Base-by-base conservation (phyloP, 192 early-diverging fungal species). In the Lunasporangiospora selenospora region DNA sequence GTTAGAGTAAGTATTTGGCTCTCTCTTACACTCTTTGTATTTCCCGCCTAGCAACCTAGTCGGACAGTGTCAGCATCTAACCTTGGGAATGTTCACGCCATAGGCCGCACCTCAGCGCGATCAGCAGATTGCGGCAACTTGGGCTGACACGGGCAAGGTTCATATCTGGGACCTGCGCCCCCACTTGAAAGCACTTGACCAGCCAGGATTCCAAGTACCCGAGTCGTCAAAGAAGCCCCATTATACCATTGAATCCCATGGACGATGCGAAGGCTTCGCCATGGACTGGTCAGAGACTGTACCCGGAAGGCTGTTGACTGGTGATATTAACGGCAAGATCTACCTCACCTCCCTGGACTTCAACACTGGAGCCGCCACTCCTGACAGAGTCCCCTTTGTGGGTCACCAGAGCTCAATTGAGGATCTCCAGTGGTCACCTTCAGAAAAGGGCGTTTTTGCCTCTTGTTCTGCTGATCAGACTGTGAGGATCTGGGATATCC, bases 351-450 rank as follows among this genome's bases (percentile, higher is more conserved):
- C 84, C 6, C 51, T 89, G 58, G 80, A 92, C 47, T 69, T 77
- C 62, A 55, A 83, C 57, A 84, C 71, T 9, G 69, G 69, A 16
- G 80, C 85, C 18, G 92, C 92, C 61, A 86, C 82, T 5, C 87
- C 95, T 5, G 93, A 95, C 46, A 66, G 82, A 40, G 78, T 77
- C 13, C 81, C 93, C 7, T 98, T 93, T 79, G 75, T 73, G 33
- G 97, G 93, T 38, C 96, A 99, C 73, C 84, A 77, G 34, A 86
- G 84, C 6, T 94, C 90, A 16, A 89, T 98, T 21, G 97, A 99
- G 75, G 97, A 99, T 73, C 57, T 99, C 46, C 97, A 99, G 84
- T 99, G 96, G 96, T 95, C 95, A 6, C 94, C 95, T 21, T 81
- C 86, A 2, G 93, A 97, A 62, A 83, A 84, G 18, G 88, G 83